These are phyloP conservation scores for Rosa hybrid DNA, from an alignment of 331 rosid species.

Conservation along the genomic window DNA sequence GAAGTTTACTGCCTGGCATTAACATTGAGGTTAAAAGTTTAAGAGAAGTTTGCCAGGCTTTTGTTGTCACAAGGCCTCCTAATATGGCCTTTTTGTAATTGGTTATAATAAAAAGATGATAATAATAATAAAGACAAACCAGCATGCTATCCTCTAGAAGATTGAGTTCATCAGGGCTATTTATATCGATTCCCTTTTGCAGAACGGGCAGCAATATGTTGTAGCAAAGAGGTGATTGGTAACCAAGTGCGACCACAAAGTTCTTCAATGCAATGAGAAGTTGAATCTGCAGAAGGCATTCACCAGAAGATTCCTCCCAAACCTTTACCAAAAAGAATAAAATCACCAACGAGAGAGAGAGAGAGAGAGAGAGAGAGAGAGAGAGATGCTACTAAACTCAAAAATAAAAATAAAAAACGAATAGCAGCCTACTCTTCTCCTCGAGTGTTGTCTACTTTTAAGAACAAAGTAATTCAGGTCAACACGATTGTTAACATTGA, in stretches of 20 bases:
- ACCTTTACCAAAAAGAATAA: constrained; percentile 48
- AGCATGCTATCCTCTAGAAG: constrained; percentile 98
- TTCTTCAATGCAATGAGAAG: constrained; percentile 89
- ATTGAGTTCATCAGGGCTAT: constrained; percentile 86
- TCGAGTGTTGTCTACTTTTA: background rate
- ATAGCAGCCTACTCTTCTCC: background rate
- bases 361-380: background rate
- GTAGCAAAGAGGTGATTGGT: constrained; percentile 86
- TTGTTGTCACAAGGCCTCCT: background rate
- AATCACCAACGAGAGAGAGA: constrained; percentile 10
- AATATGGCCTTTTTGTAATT: background rate
- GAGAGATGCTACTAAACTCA: background rate
- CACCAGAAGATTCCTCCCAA: constrained; percentile 96
- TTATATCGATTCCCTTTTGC: constrained; percentile 80
- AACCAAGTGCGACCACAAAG: constrained; percentile 87
- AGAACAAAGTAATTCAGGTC: background rate
- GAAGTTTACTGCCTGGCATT: background rate
- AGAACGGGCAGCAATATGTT: constrained; percentile 78
- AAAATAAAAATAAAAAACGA: background rate
- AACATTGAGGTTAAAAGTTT: background rate
- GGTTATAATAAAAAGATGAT: background rate
- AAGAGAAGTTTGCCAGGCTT: background rate
- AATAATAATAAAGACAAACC: constrained; percentile 38
- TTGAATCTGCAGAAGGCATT: constrained; percentile 94
- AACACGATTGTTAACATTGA: background rate